Percentiles rank a stretch among this genome's conserved stretches.
These are phyloP conservation scores for Fragaria ananassa DNA, from an alignment of 306 rosid genomes.

Conservation along the genomic window DNA sequence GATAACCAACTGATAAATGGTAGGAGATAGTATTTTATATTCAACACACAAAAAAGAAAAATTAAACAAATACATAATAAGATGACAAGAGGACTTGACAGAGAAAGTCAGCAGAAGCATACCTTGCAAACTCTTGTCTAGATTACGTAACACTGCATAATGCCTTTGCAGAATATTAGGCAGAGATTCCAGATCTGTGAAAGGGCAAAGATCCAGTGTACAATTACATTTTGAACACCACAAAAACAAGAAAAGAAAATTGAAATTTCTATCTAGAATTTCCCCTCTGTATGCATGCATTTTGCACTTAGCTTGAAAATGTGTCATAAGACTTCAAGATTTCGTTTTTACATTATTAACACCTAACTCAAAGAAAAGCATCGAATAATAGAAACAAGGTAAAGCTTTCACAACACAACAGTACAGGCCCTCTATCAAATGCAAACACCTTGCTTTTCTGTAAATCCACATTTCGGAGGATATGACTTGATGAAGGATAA, in stretches of 20 bases:
- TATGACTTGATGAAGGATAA: background rate
- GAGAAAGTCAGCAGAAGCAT: conserved; percentile 6
- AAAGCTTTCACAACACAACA: background rate
- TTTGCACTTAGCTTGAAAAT: background rate
- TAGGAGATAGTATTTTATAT: background rate
- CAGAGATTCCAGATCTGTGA: conserved; percentile 76
- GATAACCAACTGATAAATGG: background rate
- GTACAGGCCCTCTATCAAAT: background rate
- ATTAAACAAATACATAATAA: background rate
- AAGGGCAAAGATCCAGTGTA: conserved; percentile 3
- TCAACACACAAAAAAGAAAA: background rate
- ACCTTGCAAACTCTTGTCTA: conserved; percentile 93
- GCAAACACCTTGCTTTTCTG: background rate
- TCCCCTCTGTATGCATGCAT: background rate
- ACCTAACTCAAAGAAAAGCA: background rate
- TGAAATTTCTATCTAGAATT: background rate
- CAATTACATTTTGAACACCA: background rate
- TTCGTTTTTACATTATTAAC: background rate
- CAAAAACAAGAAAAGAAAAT: background rate
- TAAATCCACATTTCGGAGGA: background rate
- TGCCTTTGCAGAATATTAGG: conserved; percentile 88
- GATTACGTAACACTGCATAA: conserved; percentile 72
- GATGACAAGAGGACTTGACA: background rate
- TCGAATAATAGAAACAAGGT: background rate
- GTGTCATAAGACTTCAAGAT: background rate